Evolutionary conservation across 2,329 filamentous ascomycete genomes (phyloP), one percentile per base, ranked within the genome.

Genomic region (Dothistroma septosporum): DNA sequence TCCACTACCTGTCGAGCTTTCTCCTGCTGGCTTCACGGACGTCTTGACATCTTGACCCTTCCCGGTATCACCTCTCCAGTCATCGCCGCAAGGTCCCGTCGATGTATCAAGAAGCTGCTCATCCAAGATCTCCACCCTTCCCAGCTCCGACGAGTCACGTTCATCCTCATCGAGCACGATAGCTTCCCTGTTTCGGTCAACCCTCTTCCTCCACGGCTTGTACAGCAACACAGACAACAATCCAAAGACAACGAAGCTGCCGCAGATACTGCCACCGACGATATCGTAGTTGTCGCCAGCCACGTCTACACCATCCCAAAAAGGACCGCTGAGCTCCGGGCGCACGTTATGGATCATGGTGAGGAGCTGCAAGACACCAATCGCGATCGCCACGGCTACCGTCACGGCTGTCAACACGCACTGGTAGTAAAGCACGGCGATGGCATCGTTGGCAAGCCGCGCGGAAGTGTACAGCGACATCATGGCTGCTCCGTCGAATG

Each of bases 381-480:
- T 96, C 31, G 94, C 87, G 2, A 91, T 84, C 1, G 92, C 91
- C 0, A 96, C 91, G 4, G 89, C 77, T 24, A 96, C 89, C 0
- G 92, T 97, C 55, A 96, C 85, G 2, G 83, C 85, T 0, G 91
- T 96, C 31, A 96, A 81, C 0, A 96, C 89, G 66, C 93, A 89
- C 12, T 91, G 95, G 76, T 97, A 97, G 77, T 97, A 97, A 0
- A 96, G 78, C 52, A 97, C 92, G 0, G 92, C 92, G n/a, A 97
- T 85, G 0, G 84, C 83, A 70, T 97, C 92, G 60, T 89, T 82
- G 0, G 90, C 87, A 52, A 95, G 87, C 32, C 88, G 78, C 12
- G 85, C 90, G 44, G 88, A 89, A 0, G 92, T 92, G 76, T 99
- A 97, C 0, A 97, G 80, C 0, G 89, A 87, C 85, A 96, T 92